These are phyloP conservation scores for Bretziella fagacearum DNA, from an alignment of 2,329 filamentous ascomycete species.

Conservation along the genomic window DNA sequence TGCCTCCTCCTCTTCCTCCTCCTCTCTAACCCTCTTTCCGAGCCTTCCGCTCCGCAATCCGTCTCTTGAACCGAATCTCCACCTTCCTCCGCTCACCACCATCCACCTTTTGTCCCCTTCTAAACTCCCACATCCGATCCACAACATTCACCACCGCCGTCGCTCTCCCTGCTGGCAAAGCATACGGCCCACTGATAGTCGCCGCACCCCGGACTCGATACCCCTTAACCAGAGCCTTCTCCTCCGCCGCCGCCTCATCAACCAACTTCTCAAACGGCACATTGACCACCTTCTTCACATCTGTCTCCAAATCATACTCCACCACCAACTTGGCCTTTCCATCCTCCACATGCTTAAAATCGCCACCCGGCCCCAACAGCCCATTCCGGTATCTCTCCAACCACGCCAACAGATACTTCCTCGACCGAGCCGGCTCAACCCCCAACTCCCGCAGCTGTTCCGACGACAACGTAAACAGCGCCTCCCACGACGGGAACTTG, in stretches of 20 bases:
- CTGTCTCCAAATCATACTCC: slow-evolving; percentile 22
- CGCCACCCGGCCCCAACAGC: slow-evolving; percentile 64
- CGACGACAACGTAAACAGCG: slow-evolving; percentile 68
- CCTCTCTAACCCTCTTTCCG: slow-evolving; percentile 32
- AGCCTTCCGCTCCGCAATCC: slow-evolving; percentile 62
- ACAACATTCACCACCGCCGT: slow-evolving; percentile 52
- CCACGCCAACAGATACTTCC: slow-evolving; percentile 77
- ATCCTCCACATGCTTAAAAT: slow-evolving; percentile 53
- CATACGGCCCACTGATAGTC: slow-evolving; percentile 58
- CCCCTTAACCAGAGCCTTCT: slow-evolving; percentile 35
- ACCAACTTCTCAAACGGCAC: slow-evolving; percentile 31
- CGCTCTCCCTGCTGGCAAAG: slow-evolving; percentile 45
- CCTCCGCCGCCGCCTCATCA: slow-evolving; percentile 13
- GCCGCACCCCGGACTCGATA: slow-evolving; percentile 52
- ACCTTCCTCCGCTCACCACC: slow-evolving; percentile 83
- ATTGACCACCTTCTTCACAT: slow-evolving; percentile 37
- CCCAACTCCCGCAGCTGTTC: slow-evolving; percentile 66
- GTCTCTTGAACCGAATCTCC: slow-evolving; percentile 73
- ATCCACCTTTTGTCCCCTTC: slow-evolving; percentile 77
- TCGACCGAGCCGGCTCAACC: slow-evolving; percentile 65
- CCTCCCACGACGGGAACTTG: slow-evolving; percentile 83
- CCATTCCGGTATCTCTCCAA: slow-evolving; percentile 68
- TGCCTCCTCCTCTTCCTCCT: slow-evolving; percentile 1
- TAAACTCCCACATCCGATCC: slow-evolving; percentile 89
- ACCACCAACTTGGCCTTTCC: slow-evolving; percentile 36